phyloP scores from a whole-genome alignment of 1,284 basidiomycete genomes.

The Tilletia horrida region DNA sequence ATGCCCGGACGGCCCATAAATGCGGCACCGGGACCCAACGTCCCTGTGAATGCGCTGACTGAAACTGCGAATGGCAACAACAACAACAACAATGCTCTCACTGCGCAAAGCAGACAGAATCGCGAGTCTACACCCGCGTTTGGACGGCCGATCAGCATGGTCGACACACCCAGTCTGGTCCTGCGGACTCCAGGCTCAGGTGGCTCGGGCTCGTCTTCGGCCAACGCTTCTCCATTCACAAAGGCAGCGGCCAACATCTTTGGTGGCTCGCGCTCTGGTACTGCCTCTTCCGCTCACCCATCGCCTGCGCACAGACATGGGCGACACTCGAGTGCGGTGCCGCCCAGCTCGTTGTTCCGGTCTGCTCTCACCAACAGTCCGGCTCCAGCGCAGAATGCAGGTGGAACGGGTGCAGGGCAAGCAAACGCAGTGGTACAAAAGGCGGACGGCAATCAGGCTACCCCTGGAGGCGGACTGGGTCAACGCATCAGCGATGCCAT shows the following conservation, averaged over 20 bases:
- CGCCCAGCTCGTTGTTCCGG: slow-evolving; percentile 7
- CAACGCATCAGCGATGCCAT: slow-evolving; percentile 16
- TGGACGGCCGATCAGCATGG: slow-evolving; percentile 14
- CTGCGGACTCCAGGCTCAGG: slow-evolving; percentile 10
- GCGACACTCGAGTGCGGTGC: slow-evolving; percentile 3
- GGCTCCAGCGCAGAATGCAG: slow-evolving; percentile 4
- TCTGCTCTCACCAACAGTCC: slow-evolving; percentile 9
- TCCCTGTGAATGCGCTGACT: neutral
- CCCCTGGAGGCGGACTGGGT: neutral
- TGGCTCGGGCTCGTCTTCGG: neutral
- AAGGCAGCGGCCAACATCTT: slow-evolving; percentile 12
- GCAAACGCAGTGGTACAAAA: too few species aligned
- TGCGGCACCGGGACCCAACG: neutral
- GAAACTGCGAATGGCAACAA: neutral
- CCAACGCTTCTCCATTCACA: neutral
- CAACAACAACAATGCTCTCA: neutral
- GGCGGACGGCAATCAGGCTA: neutral
- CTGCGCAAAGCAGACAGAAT: neutral
- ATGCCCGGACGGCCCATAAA: neutral
- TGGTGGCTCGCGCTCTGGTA: neutral
- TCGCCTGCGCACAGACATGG: neutral
- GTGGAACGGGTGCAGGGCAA: neutral
- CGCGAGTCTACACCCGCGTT: slow-evolving; percentile 4
- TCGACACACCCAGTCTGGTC: slow-evolving; percentile 7
- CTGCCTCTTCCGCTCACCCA: neutral